Base-by-base conservation (phyloP, 2,329 filamentous ascomycete genomes). In the Salinomyces thailandicus region DNA sequence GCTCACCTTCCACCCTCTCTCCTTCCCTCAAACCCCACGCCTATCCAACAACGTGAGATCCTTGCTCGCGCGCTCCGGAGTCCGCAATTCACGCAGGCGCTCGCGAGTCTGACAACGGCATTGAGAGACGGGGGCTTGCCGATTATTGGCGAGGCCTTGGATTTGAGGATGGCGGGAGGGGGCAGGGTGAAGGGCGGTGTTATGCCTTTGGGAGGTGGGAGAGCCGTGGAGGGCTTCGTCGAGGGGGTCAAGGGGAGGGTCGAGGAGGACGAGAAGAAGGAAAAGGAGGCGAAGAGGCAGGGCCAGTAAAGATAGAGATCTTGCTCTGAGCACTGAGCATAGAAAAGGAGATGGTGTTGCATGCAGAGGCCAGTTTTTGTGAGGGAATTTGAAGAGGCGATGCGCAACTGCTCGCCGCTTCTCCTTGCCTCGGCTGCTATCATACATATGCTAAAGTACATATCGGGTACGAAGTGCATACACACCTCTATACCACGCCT, bases 201-300 rank as follows among this genome's bases (percentile, higher is more conserved):
- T 34, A 79, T 95, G 66, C 87, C 89, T 2, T 62, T 95, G 31
- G 89, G 87, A 29, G 87, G 87, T 35, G 84, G 82, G 5, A 81
- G 91, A 50, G 89, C 89, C 9, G 79, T 98, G 2, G 81, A 93
- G 64, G 84, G 83, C 3, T 98, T 98, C 61, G 72, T 98, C 15
- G 76, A 93, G 38, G 91, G 89, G 3, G 79, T 95, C 32, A 91
- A 82, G 70, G 80, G 75, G 63, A 79, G 76, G 5, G 81, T 86
- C 1, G 72, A 83, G 62, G 73, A 81, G 48, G 68, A 65, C 41
- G 58, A 62, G 42, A 44, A 53, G 37, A 31, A 44, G 7, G 24
- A 33, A 26, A 36, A 30, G 18, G 17, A 33, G 31, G 22, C 9
- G 22, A 26, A n/a, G 22, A 26, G 4, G 22, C n/a, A 24, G 20